A percentile compares a stretch with the other conserved stretches of the same genome.
Conservation (phyloP, 768 basidiomycete species). For the Rhodotorula toruloides region DNA sequence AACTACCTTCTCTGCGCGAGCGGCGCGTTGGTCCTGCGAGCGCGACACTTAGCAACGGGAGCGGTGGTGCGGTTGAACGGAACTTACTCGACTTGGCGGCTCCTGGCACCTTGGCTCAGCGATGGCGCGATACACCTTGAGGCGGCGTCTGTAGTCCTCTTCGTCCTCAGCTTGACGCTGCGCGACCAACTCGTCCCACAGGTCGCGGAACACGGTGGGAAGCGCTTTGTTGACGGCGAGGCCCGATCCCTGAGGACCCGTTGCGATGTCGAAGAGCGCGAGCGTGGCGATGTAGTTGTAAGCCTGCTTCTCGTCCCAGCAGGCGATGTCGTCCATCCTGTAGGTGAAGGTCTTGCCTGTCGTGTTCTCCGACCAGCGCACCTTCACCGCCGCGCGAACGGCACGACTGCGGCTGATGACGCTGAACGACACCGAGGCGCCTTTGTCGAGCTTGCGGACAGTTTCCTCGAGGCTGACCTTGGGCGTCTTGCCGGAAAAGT, state of each 20-base stretch:
- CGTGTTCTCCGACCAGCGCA: conserved; percentile 57
- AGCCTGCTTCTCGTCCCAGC: conserved; percentile 69
- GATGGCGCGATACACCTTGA: conserved; percentile 64
- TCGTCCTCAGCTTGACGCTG: conserved; percentile 61
- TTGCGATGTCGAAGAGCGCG: conserved; percentile 68
- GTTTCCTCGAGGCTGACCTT: conserved; percentile 65
- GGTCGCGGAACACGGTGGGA: conserved; percentile 74
- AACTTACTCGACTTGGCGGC: conserved; percentile 11
- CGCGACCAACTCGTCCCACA: conserved; percentile 84
- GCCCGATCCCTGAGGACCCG: conserved; percentile 45
- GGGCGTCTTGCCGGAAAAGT: conserved; percentile 75
- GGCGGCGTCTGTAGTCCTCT: conserved; percentile 60
- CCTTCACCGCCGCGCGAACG: conserved; percentile 63
- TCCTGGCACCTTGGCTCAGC: conserved; percentile 48
- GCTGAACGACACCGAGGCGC: conserved; percentile 65
- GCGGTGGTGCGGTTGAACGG: background rate
- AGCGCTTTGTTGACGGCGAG: conserved; percentile 55
- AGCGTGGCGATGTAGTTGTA: conserved; percentile 84
- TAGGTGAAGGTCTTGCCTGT: conserved; percentile 50
- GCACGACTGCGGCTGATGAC: conserved; percentile 65
- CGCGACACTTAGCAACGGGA: background rate
- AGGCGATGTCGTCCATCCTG: conserved; percentile 76
- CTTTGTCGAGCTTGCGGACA: conserved; percentile 58
- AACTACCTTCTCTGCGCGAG: conserved; percentile 7
- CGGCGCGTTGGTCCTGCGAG: conserved; percentile 17